Base-by-base conservation (phyloP, 2,329 filamentous ascomycete genomes). In the Aspergillus sclerotialis region DNA sequence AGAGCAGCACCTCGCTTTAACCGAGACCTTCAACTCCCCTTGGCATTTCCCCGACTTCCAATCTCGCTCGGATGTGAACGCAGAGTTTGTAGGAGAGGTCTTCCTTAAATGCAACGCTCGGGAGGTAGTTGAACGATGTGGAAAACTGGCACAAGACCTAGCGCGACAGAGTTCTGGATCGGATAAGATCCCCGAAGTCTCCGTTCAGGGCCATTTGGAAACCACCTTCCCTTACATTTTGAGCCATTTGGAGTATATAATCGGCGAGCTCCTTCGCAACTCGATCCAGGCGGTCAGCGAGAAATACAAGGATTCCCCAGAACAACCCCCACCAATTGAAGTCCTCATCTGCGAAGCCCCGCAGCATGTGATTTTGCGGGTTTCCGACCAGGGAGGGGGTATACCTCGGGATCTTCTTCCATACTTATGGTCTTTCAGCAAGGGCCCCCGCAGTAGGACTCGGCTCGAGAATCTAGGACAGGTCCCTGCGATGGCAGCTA, bases 141-240 rank as follows among this genome's bases (percentile, higher is more conserved):
- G 84, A 30, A 75, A 76, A 32, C 78, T 87, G 21, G 82, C 89
- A 12, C 78, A 80, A 43, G 73, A 82, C 28, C 76, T 96, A 33
- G 81, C 86, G 37, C 75, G 75, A 41, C 75, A 80, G 37, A 83
- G 82, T 32, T 89, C 93, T 49, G 84, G 84, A 1, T 70, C 80
- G 1, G 71, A 80, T 35, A 67, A 72, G 32, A 74, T 98, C 2
- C 92, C 92, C 4, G 78, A 88, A 43, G 84, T 98, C 60, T 77
- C 75, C 30, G 72, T 98, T 37, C 75, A 83, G 42, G 92, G 93
- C 14, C 88, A 98, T 55, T 71, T 92, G 2, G 79, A 85, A 18
- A 89, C 89, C 4, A 94, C 81, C 19, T 98, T 98, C 55, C 92
- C 93, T 2, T 98, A 95, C 54, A 96, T 98, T 44, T 76, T 94